phyloP scores from a whole-genome alignment of 257 asterid species.

The Hygrophila difformis region DNA sequence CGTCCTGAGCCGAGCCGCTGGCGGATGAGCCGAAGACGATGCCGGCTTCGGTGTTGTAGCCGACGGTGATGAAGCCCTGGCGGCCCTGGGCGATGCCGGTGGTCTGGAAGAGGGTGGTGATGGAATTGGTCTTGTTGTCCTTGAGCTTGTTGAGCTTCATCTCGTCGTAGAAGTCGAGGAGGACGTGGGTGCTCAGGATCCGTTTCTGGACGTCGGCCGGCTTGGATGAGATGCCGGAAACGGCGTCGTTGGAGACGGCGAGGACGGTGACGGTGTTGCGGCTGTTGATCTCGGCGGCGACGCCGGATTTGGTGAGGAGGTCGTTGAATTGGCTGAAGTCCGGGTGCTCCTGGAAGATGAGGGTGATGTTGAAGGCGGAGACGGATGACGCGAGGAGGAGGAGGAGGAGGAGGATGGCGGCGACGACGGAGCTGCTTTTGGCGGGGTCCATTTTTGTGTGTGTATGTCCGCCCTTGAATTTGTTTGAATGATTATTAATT shows the following conservation, averaged over 20 bases:
- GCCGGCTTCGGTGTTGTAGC: conserved; percentile 25
- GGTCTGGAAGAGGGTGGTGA: conserved; percentile 57
- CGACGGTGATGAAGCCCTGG: conserved; percentile 54
- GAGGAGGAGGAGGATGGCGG: conserved; percentile 15
- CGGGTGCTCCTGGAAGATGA: conserved; percentile 34
- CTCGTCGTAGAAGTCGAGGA: conserved; percentile 63
- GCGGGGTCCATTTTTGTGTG: conserved; percentile 49
- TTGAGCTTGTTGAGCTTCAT: conserved; percentile 40
- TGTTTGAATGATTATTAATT: too few relatives aligned
- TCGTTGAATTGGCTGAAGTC: conserved; percentile 41
- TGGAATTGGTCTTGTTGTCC: conserved; percentile 15
- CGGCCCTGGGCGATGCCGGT: conserved; percentile 30
- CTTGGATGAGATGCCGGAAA: conserved; percentile 28
- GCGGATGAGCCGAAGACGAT: conserved; percentile 58
- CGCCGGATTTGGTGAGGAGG: conserved; percentile 28
- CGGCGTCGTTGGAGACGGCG: conserved; percentile 37
- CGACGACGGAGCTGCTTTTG: neutral
- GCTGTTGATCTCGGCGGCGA: conserved; percentile 33
- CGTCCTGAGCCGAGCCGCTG: conserved; percentile 24
- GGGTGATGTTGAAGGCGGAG: conserved; percentile 51
- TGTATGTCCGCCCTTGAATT: too few relatives aligned
- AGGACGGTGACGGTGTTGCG: conserved; percentile 55
- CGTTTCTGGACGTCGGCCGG: conserved; percentile 28
- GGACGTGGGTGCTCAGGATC: conserved; percentile 47
- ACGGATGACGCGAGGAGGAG: conserved; percentile 26